These are phyloP conservation scores for Amanita phalloides DNA, from an alignment of 768 basidiomycete genomes.

Conservation along the genomic window DNA sequence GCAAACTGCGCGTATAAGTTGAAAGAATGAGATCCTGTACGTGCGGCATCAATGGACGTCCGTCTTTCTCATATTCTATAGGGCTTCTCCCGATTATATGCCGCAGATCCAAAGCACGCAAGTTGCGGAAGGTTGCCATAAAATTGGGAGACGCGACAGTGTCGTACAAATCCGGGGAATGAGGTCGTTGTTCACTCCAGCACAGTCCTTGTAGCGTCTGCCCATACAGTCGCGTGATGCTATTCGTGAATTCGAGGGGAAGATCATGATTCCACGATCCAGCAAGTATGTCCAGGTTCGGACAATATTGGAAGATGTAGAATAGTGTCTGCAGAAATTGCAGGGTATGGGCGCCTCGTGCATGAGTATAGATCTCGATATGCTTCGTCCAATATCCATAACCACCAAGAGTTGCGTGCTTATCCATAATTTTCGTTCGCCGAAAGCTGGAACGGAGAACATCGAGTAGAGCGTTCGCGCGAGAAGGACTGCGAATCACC, in stretches of 20 bases:
- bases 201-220: conserved; percentile 29
- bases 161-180: conserved; percentile 7
- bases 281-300: conserved; percentile 32
- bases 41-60: conserved; percentile 24
- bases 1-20: conserved; percentile 23
- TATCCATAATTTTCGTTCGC: conserved; percentile 1
- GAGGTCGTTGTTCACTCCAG: conserved; percentile 27
- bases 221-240: conserved; percentile 28
- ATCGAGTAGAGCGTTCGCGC: conserved; percentile 26
- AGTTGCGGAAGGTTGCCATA: conserved; percentile 26
- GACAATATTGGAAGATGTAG: conserved; percentile 32
- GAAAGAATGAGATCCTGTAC: conserved; percentile 34
- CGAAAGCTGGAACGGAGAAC: conserved; percentile 21
- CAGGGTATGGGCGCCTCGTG: conserved; percentile 25
- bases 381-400: conserved; percentile 39
- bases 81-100: conserved; percentile 22
- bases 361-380: conserved; percentile 36
- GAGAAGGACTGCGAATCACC: conserved; percentile 31
- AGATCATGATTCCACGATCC: conserved; percentile 35
- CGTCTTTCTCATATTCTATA: conserved; percentile 8
- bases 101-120: conserved; percentile 37
- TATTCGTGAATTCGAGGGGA: conserved; percentile 32
- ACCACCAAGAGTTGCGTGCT: conserved; percentile 6
- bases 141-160: conserved; percentile 23
- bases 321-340: conserved; percentile 31